These are phyloP conservation scores for Cyclotella atomus DNA, from an alignment of 108 stramenopile species.

Conservation along the genomic window DNA sequence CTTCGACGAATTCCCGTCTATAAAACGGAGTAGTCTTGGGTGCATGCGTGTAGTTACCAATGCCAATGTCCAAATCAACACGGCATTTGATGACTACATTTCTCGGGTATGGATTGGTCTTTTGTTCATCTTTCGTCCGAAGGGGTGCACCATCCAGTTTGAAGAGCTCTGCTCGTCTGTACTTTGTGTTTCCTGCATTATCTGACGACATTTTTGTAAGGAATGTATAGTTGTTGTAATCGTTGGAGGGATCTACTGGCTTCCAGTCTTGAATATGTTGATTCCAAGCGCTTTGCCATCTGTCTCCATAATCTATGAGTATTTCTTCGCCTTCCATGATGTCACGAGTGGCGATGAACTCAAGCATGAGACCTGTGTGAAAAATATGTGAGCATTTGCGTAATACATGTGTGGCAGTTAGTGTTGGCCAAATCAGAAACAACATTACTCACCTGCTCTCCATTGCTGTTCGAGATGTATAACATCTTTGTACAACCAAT, in stretches of 20 bases:
- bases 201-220: slow-evolving; percentile 10
- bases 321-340: slow-evolving; percentile 73
- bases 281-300: slow-evolving; percentile 68
- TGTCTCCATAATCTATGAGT: slow-evolving; percentile 60
- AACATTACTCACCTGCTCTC: too few relatives aligned
- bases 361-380: slow-evolving; percentile 59
- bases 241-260: slow-evolving; percentile 21
- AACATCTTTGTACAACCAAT: slow-evolving; percentile 66
- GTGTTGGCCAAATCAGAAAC: too few relatives aligned
- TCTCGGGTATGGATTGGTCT: slow-evolving; percentile 37
- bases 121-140: slow-evolving; percentile 43
- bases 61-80: slow-evolving; percentile 26
- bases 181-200: slow-evolving; percentile 20
- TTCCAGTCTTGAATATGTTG: slow-evolving; percentile 53
- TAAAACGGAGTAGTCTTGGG: slow-evolving; percentile 11
- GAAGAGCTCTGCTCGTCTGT: slow-evolving; percentile 31
- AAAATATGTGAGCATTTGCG: too few relatives aligned
- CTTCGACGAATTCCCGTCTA: not conserved
- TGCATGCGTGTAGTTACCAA: slow-evolving; percentile 2
- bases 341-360: slow-evolving; percentile 56
- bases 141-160: slow-evolving; percentile 22
- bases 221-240: slow-evolving; percentile 45
- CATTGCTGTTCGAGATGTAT: slow-evolving; percentile 53
- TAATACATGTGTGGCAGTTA: too few relatives aligned
- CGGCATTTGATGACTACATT: slow-evolving; percentile 16